Evolutionary conservation across 108 stramenopile genomes (phyloP).

Genomic region (Tribonema minus): DNA sequence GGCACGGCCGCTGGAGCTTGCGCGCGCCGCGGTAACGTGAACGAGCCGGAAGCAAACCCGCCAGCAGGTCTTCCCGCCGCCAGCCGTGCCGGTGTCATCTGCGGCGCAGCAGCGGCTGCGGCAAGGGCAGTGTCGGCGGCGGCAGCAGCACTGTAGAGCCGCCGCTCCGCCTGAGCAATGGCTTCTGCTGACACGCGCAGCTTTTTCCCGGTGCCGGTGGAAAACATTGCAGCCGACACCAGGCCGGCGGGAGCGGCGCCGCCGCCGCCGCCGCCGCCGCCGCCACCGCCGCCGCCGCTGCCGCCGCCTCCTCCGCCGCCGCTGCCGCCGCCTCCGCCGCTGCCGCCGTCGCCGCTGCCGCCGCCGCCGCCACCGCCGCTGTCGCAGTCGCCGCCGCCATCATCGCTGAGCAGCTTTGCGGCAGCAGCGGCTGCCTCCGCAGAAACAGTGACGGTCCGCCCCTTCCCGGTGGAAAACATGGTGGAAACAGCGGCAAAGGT

Average conservation of each 20-base stretch:
- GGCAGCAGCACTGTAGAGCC: too few relatives aligned
- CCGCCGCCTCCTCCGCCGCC: too few relatives aligned
- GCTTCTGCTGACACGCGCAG: neutral
- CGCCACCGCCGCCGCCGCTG: neutral
- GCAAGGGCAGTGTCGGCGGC: too few relatives aligned
- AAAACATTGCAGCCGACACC: neutral
- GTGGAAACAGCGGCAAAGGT: too few relatives aligned
- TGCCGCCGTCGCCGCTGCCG: neutral
- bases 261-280: neutral
- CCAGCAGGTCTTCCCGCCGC: too few relatives aligned
- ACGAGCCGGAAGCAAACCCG: too few relatives aligned
- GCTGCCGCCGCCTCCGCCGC: too few relatives aligned
- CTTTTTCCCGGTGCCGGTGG: neutral
- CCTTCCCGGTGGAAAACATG: neutral
- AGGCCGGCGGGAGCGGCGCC: neutral
- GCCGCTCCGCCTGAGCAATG: neutral
- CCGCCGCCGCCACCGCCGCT: neutral
- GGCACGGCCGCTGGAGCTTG: too few relatives aligned
- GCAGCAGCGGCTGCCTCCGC: slow-evolving; percentile 3
- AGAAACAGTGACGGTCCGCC: neutral
- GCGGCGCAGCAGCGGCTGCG: too few relatives aligned
- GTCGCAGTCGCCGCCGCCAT: too few relatives aligned
- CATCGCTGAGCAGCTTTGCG: neutral
- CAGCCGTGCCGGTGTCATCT: too few relatives aligned
- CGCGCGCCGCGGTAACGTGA: too few relatives aligned